Percentiles rank a stretch among this genome's conserved stretches.
Evolutionary conservation across 2,329 filamentous ascomycete species (phyloP).

Genomic region (Meredithiella fracta): DNA sequence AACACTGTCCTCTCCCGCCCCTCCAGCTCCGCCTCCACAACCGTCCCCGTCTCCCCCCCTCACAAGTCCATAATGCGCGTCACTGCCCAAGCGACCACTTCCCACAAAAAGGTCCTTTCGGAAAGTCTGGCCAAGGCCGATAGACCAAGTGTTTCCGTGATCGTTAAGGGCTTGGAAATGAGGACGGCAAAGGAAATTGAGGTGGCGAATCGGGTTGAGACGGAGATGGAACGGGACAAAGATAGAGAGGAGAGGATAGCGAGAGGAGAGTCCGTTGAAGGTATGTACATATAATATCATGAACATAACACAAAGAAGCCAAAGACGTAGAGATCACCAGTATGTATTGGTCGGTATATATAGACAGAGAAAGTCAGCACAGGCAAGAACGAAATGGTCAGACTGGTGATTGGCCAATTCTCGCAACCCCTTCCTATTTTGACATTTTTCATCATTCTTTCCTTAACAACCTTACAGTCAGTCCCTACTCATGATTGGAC

Average conservation of each 20-base stretch:
- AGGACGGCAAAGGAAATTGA: slow-evolving; percentile 12
- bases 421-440: no score
- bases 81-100: not conserved
- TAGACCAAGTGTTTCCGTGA: slow-evolving; percentile 8
- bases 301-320: no score
- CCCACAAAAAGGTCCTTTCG: slow-evolving; percentile 12
- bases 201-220: not conserved
- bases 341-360: no score
- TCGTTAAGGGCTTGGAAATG: slow-evolving; percentile 10
- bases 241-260: not conserved
- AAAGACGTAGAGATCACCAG: no score
- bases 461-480: no score
- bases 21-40: not conserved
- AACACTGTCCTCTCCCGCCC: not conserved
- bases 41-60: not conserved
- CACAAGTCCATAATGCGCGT: not conserved
- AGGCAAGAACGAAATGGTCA: no score
- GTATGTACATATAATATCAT: no score
- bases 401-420: no score
- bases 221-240: not conserved
- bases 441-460: no score
- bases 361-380: no score
- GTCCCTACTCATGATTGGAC: no score
- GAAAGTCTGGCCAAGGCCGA: slow-evolving; percentile 8
- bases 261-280: not conserved